Evolutionary conservation across 257 asterid genomes (phyloP).

Genomic region (Gentiana straminea): DNA sequence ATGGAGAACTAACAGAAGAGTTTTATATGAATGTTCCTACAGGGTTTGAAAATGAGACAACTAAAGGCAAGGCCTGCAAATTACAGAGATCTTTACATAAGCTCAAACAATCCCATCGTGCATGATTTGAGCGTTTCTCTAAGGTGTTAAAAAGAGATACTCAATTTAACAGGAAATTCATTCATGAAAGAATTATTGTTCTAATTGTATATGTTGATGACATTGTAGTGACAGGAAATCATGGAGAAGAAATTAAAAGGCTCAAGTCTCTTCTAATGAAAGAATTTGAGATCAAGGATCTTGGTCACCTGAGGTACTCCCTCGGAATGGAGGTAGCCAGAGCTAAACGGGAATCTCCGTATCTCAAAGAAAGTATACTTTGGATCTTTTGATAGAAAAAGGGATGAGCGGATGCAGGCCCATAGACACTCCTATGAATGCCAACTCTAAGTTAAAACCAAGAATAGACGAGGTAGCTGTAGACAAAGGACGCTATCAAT

Average conservation of each 20-base stretch:
- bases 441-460: too few species aligned
- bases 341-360: background rate
- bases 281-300: too few species aligned
- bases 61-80: too few species aligned
- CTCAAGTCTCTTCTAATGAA: too few species aligned
- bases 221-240: background rate
- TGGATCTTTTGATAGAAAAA: background rate
- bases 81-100: background rate
- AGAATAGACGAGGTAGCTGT: too few species aligned
- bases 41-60: too few species aligned
- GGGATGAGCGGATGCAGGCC: background rate
- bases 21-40: too few species aligned
- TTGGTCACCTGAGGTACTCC: too few species aligned
- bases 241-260: background rate
- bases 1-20: too few species aligned
- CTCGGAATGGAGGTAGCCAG: background rate
- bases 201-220: slow-evolving; percentile 1
- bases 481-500: too few species aligned
- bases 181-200: background rate
- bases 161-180: background rate
- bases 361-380: background rate
- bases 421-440: too few species aligned
- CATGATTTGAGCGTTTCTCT: background rate
- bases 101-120: background rate
- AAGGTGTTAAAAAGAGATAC: background rate